A percentile compares a stretch with the other conserved stretches of the same genome.
Conservation (phyloP, 192 early-diverging fungal genomes). For the Lobulomyces angularis region DNA sequence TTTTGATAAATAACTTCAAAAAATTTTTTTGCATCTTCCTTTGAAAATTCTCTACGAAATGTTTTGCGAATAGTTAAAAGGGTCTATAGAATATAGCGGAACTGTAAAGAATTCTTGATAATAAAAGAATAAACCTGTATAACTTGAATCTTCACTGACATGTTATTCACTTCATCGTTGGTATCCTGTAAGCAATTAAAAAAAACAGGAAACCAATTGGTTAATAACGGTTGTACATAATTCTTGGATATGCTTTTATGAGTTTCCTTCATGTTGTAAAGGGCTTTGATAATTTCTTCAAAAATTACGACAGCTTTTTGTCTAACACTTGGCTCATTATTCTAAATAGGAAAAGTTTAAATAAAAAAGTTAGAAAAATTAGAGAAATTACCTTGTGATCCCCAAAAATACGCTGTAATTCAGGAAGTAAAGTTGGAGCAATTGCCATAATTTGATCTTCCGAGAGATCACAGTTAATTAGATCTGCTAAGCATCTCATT, state of each 20-base stretch:
- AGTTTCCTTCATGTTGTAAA: constrained; percentile 65
- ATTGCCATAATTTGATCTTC: constrained; percentile 75
- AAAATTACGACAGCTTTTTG: constrained; percentile 71
- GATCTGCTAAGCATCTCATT: constrained; percentile 77
- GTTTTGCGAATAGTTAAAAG: no score
- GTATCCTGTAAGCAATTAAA: not conserved
- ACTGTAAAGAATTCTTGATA: no score
- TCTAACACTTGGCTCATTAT: constrained; percentile 52
- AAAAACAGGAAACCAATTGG: not conserved
- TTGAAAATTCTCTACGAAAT: no score
- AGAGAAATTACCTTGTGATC: constrained; percentile 6
- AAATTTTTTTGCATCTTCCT: no score
- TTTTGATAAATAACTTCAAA: no score
- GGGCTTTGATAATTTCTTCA: constrained; percentile 70
- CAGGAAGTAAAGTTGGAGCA: constrained; percentile 67
- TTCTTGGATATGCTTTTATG: constrained; percentile 50
- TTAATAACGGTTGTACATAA: constrained; percentile 55
- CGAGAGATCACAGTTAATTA: constrained; percentile 74
- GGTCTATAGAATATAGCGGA: no score
- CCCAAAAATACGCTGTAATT: constrained; percentile 69
- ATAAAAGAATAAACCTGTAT: no score
- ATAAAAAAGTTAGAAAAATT: no score
- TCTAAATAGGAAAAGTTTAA: constrained; percentile 13
- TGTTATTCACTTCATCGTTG: not conserved
- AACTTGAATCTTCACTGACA: no score